Evolutionary conservation across 2,329 filamentous ascomycete species (phyloP).

Genomic region (Elsinoe australis): DNA sequence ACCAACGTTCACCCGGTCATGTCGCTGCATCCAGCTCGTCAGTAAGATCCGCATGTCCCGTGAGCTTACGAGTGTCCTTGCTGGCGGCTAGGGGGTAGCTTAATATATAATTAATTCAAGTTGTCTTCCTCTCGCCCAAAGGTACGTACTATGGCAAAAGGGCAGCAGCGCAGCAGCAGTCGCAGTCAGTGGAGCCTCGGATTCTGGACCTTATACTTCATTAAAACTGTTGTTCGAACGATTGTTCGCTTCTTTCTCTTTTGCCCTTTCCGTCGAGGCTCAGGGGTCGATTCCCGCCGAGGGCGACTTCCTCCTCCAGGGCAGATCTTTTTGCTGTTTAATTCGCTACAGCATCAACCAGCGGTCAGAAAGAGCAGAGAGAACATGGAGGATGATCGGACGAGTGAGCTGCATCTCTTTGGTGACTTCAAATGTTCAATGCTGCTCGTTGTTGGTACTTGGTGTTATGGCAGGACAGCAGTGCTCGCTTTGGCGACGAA

Average conservation of each 20-base stretch:
- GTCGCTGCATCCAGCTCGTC: no score
- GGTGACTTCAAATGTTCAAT: no score
- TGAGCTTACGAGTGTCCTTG: no score
- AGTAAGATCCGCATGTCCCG: no score
- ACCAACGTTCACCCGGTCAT: no score
- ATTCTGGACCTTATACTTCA: slow-evolving; percentile 9
- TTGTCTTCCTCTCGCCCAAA: not conserved
- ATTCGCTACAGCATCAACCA: not conserved
- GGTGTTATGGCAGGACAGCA: no score
- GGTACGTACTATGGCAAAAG: not conserved
- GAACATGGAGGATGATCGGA: not conserved
- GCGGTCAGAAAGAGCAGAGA: not conserved
- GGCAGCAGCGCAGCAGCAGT: slow-evolving; percentile 8
- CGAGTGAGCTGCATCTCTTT: not conserved
- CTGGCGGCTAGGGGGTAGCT: no score
- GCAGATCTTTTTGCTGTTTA: slow-evolving; percentile 1
- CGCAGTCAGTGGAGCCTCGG: not conserved
- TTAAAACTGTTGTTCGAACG: not conserved
- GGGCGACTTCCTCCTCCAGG: not conserved
- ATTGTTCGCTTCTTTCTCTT: not conserved
- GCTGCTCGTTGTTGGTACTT: no score
- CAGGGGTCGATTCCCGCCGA: slow-evolving; percentile 4
- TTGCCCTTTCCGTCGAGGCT: not conserved
- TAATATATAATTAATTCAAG: no score
- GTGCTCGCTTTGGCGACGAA: no score